phyloP scores from a whole-genome alignment of 306 rosid genomes.

The Heteromeles arbutifolia region DNA sequence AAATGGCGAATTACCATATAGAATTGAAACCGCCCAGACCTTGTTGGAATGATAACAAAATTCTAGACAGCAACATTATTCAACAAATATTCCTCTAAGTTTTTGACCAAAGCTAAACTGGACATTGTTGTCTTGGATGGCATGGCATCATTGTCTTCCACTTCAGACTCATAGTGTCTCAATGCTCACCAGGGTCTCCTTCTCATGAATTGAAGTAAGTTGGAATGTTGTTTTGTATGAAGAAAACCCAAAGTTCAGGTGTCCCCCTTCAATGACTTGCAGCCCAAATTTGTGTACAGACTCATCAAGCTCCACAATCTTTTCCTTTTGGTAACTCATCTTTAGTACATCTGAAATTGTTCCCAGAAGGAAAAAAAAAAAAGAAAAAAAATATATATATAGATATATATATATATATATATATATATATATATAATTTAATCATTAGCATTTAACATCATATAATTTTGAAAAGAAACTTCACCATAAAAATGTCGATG shows the following conservation, averaged over 20 bases:
- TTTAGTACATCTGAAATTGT: conserved; percentile 14
- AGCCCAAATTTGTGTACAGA: conserved; percentile 36
- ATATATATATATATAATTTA: too few species aligned
- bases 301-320: conserved; percentile 50
- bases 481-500: too few species aligned
- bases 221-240: conserved; percentile 45
- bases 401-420: too few species aligned
- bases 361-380: not conserved
- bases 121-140: conserved; percentile 26
- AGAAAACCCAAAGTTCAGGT: conserved; percentile 44
- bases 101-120: conserved; percentile 27
- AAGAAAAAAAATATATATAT: too few species aligned
- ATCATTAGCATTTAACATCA: too few species aligned
- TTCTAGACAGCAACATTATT: conserved; percentile 8
- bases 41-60: not conserved
- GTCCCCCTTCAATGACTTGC: conserved; percentile 51
- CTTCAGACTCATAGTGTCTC: conserved; percentile 39
- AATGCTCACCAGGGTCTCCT: conserved; percentile 39
- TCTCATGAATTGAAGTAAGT: conserved; percentile 19
- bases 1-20: not conserved
- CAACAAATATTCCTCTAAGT: conserved; percentile 34
- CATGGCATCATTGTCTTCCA: conserved; percentile 18
- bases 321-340: conserved; percentile 41
- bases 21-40: not conserved
- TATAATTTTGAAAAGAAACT: too few species aligned